Percentiles rank a stretch among this genome's conserved stretches.
These are phyloP conservation scores for Gonium pectorale DNA, from an alignment of 139 green algal genomes.

Conservation along the genomic window DNA sequence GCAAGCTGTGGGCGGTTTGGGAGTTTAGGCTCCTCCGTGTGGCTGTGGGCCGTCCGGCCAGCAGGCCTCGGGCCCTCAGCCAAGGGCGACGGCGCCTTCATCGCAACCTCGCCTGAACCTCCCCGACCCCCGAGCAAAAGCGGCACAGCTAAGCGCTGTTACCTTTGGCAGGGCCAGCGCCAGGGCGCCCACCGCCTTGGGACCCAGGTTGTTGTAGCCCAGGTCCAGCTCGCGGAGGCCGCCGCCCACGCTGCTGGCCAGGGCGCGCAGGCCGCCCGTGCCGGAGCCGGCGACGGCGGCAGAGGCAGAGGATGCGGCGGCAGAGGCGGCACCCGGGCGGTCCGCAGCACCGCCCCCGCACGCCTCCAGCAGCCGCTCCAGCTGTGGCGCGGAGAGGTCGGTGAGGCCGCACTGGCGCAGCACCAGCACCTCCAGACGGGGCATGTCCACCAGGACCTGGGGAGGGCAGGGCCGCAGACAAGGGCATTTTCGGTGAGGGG, in stretches of 20 bases:
- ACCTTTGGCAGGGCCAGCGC: conserved; percentile 27
- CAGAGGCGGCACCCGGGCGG: background rate
- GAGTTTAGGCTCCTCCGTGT: no score
- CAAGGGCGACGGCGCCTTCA: no score
- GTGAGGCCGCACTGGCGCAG: conserved; percentile 45
- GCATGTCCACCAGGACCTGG: conserved; percentile 37
- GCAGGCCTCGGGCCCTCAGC: no score
- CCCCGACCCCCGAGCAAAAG: background rate
- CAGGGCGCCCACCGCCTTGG: conserved; percentile 18
- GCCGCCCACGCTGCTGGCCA: no score
- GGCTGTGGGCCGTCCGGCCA: no score
- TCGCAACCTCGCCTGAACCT: no score
- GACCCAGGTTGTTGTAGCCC: conserved; percentile 45
- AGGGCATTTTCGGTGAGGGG: background rate
- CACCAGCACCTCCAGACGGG: conserved; percentile 1
- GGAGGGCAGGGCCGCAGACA: background rate
- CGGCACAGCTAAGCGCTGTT: background rate
- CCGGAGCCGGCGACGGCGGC: no score
- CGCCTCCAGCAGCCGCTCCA: background rate
- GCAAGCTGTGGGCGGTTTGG: no score
- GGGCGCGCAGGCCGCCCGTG: background rate
- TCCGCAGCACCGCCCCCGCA: no score
- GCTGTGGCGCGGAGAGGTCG: conserved; percentile 50
- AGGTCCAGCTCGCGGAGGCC: conserved; percentile 38
- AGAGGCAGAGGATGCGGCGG: background rate